Evolutionary conservation across 768 basidiomycete species (phyloP).

Genomic region (Rhizopogon rudus): DNA sequence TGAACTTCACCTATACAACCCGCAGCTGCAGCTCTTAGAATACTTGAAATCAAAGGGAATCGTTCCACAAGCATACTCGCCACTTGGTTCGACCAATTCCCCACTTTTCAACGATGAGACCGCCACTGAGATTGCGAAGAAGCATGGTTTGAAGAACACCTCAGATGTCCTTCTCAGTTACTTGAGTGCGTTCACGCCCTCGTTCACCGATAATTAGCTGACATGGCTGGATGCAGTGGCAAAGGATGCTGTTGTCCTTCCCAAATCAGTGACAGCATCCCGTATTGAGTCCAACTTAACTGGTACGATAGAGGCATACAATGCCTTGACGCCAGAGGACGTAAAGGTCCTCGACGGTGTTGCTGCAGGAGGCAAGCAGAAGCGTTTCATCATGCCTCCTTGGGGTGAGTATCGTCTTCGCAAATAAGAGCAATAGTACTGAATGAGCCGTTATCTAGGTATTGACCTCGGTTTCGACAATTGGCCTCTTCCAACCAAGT

Average conservation of each 20-base stretch:
- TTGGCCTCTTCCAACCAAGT: conserved; percentile 34
- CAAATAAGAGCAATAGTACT: conserved; percentile 7
- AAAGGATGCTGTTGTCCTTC: conserved; percentile 61
- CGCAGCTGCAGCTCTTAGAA: conserved; percentile 60
- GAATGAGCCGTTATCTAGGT: conserved; percentile 29
- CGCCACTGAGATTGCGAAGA: conserved; percentile 53
- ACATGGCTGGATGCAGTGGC: conserved; percentile 37
- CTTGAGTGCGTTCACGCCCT: conserved; percentile 37
- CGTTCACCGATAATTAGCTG: conserved; percentile 1
- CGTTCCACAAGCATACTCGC: conserved; percentile 74
- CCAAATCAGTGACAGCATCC: conserved; percentile 71
- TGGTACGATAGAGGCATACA: conserved; percentile 43
- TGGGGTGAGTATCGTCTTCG: conserved; percentile 50
- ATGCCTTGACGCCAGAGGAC: conserved; percentile 46
- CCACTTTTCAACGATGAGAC: conserved; percentile 62
- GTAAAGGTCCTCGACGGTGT: conserved; percentile 53
- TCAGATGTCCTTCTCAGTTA: conserved; percentile 61
- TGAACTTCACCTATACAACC: conserved; percentile 71
- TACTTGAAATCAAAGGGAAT: conserved; percentile 66
- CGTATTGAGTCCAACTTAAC: conserved; percentile 60
- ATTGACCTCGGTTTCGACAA: conserved; percentile 70
- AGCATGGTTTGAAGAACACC: conserved; percentile 42
- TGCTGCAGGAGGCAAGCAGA: conserved; percentile 58
- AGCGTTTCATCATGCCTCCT: conserved; percentile 59
- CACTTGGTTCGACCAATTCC: conserved; percentile 65